Evolutionary conservation across 257 asterid genomes (phyloP), one percentile per base, ranked within the genome.

Genomic region (Thymus quinquecostatus): DNA sequence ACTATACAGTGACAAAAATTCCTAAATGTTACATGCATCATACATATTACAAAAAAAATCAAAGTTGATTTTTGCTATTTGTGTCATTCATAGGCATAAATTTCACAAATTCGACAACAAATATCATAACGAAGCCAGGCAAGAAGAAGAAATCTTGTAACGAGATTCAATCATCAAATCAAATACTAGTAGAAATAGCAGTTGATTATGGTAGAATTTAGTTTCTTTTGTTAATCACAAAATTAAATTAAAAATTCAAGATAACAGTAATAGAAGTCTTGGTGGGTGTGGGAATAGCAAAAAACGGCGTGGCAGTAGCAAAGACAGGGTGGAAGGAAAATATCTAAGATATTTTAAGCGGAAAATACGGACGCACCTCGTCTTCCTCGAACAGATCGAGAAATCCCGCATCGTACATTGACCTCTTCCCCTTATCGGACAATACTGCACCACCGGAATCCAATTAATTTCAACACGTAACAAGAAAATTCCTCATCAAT

Each of bases 381-480:
- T 90, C 98, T 76, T 87, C 90, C 38, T 90, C 97, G 33, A 90
- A 77, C 72, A 92, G 86, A 81, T 88, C 91, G 27, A 92, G 95
- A 75, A 90, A 88, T 33, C 98, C 97, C 30, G 93, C 93, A 74
- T 90, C 97, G 82, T 92, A 90, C 88, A 92, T 83, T 81, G 98
- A 84, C 70, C 96, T 86, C 92, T 87, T 90, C 78, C 82, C 96
- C 75, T 84, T 74, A 64, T 92, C 96, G 21, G 97, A 92, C 61
- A 92, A 81, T 27, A 90, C 97, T 90, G 86, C 71, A 79, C 73
- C 63, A 75, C 48, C 68, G 44, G 44, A 55, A 56, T 59, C 14
- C 77, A 32, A 64, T 60, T 66, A 70, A 64, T 28, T 47, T 59
- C 58, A 36, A 66, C 58, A 64, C 29, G 36, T 72, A 40, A 21